Evolutionary conservation across 2,329 filamentous ascomycete species (phyloP), one percentile per base, ranked within the genome.

Genomic region (Neophaeococcomyces aloes): DNA sequence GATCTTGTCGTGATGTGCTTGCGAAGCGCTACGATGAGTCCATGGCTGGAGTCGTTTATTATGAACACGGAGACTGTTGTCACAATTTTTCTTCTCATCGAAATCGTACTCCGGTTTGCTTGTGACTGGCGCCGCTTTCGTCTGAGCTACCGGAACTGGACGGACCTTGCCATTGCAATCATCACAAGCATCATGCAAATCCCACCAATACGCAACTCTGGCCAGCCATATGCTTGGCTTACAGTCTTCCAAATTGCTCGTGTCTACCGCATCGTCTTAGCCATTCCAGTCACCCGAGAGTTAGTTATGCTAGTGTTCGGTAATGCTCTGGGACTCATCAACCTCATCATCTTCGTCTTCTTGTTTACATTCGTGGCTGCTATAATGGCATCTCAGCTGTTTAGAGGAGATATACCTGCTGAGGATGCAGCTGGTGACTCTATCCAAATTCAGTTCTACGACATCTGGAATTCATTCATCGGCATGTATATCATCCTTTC

Each of bases 401-500:
- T 98, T 57, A 81, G 91, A 29, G 88, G 88, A 23, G 81, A 94
- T 54, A 76, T 96, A 21, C 81, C 85, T 1, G 56, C 71, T 25
- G 55, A 70, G n/a, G 76, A 86, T 51, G 62, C 68, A 2, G 60
- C 65, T n/a, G 83, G 79, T 2, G 68, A 82, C 2, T 64, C 74
- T 2, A 78, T 84, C 48, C 65, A 74, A 17, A 76, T 91, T 32
- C 83, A 85, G 0, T 98, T 98, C 61, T 79, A 78, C 59, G 85
- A 86, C 30, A 91, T 98, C 29, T 98, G 83, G 68, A 96, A 96
- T 58, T 84, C 87, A 0, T 98, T 98, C 58, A 70, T 98, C 13
- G 91, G 88, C 45, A 96, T 98, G 87, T 98, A 98, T 60, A 86
- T 95, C 64, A 78, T 98, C 23, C 68, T 98, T 34, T 95, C 91